Conservation (phyloP, 768 basidiomycete genomes). For the Auriculariales sp. region DNA sequence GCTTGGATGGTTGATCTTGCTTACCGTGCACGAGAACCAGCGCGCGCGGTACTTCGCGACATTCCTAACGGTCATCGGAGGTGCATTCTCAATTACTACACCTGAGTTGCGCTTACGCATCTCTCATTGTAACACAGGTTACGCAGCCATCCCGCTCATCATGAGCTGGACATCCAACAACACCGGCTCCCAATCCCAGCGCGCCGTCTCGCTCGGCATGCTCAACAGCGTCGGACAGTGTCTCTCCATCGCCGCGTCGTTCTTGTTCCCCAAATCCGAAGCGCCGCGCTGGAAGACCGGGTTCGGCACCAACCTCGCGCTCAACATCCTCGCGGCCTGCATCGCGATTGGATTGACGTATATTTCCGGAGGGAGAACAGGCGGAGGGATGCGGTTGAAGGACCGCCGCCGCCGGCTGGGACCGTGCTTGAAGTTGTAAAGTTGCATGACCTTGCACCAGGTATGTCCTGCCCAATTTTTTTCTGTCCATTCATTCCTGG, state of each 20-base stretch:
- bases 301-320: conserved; percentile 19
- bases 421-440: neutral
- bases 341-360: conserved; percentile 15
- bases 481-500: no score
- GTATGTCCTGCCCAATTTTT: no score
- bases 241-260: conserved; percentile 16
- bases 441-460: neutral
- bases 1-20: conserved; percentile 34
- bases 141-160: conserved; percentile 4
- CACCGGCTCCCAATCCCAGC: conserved; percentile 16
- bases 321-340: conserved; percentile 13
- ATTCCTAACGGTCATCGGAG: conserved; percentile 16
- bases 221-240: conserved; percentile 21
- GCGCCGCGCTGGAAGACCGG: conserved; percentile 21
- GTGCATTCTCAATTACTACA: no score
- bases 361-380: conserved; percentile 22
- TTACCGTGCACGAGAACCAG: conserved; percentile 12
- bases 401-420: conserved; percentile 16
- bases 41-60: conserved; percentile 22
- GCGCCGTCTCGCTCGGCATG: conserved; percentile 22
- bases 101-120: no score
- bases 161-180: conserved; percentile 19
- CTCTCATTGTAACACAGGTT: no score
- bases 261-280: conserved; percentile 18
- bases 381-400: conserved; percentile 18